Percentiles rank a stretch among this genome's conserved stretches.
Conservation (phyloP, 768 basidiomycete species). For the Candolleomyces efflorescens region DNA sequence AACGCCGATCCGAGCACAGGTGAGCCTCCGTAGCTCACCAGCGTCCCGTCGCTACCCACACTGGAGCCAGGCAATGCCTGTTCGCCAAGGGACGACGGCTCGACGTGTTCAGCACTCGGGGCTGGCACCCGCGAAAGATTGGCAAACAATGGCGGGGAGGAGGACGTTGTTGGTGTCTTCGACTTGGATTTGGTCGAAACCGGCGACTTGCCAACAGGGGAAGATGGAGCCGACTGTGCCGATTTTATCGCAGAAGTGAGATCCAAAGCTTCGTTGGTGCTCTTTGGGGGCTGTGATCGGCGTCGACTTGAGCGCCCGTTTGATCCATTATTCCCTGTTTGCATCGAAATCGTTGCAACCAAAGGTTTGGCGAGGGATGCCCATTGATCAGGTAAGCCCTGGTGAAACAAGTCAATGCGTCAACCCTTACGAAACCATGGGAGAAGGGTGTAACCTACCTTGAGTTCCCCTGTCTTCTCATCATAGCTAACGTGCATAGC, state of each 20-base stretch:
- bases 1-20: background rate
- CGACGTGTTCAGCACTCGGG: background rate
- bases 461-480: slow-evolving; percentile 23
- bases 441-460: slow-evolving; percentile 3
- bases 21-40: background rate
- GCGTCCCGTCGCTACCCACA: background rate
- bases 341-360: slow-evolving; percentile 7
- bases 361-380: slow-evolving; percentile 3
- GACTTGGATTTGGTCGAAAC: background rate
- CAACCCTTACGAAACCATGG: background rate
- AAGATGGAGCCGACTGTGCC: background rate
- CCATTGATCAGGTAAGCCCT: slow-evolving; percentile 22
- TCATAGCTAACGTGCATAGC: slow-evolving; percentile 30
- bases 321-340: background rate
- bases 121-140: slow-evolving; percentile 6
- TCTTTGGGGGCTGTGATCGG: slow-evolving; percentile 3
- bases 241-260: background rate
- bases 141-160: background rate
- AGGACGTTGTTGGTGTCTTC: background rate
- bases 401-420: background rate
- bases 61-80: background rate
- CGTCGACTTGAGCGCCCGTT: slow-evolving; percentile 1
- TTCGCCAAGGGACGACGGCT: too few species aligned
- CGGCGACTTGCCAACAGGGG: background rate
- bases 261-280: background rate